Evolutionary conservation across 805 yeast genomes (phyloP).

Genomic region (Candida ortonii): DNA sequence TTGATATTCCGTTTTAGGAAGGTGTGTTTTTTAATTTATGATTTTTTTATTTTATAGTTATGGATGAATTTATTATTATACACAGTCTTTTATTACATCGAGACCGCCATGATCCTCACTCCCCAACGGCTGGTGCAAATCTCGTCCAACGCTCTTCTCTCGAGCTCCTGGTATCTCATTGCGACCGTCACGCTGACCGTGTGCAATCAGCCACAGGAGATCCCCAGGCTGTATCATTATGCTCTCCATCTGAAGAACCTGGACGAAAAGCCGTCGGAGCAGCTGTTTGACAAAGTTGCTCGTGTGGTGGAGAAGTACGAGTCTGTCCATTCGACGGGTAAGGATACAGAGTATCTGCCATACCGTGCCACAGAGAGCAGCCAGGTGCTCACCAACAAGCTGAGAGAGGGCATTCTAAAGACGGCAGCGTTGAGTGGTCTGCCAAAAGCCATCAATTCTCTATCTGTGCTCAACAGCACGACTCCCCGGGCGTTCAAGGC

Average conservation of each 20-base stretch:
- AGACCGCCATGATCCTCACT: slow-evolving; percentile 39
- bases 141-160: slow-evolving; percentile 53
- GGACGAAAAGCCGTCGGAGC: slow-evolving; percentile 13
- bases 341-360: slow-evolving; percentile 15
- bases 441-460: slow-evolving; percentile 80
- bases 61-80: too few relatives aligned
- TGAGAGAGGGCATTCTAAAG: slow-evolving; percentile 77
- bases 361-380: slow-evolving; percentile 7
- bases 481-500: slow-evolving; percentile 58
- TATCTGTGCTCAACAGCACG: slow-evolving; percentile 57
- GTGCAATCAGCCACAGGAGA: slow-evolving; percentile 78
- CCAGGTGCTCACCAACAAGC: slow-evolving; percentile 39
- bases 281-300: slow-evolving; percentile 15
- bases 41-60: background rate
- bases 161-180: slow-evolving; percentile 66
- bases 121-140: slow-evolving; percentile 53
- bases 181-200: slow-evolving; percentile 82
- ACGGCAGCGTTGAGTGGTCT: slow-evolving; percentile 78
- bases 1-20: too few relatives aligned
- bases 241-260: slow-evolving; percentile 40
- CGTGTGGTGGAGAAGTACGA: slow-evolving; percentile 27
- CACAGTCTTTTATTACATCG: too few relatives aligned
- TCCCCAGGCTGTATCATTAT: slow-evolving; percentile 71
- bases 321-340: slow-evolving; percentile 19
- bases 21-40: too few relatives aligned